A percentile compares a stretch with the other conserved stretches of the same genome.
Evolutionary conservation across 2,329 filamentous ascomycete genomes (phyloP).

Genomic region (Fulvia fulva): DNA sequence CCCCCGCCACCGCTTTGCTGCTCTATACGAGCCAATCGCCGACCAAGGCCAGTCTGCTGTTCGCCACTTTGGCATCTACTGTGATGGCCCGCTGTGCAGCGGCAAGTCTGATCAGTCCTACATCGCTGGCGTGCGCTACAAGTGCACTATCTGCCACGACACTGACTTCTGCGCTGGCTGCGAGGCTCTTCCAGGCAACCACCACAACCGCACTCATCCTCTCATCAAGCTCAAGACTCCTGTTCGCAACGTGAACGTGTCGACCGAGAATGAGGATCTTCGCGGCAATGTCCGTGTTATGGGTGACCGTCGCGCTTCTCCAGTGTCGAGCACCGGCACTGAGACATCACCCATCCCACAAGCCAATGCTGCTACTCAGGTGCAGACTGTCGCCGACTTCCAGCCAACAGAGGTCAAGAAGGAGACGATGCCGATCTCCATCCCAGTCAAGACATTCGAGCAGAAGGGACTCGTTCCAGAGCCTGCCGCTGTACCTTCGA

Average conservation of each 20-base stretch:
- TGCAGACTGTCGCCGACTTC: slow-evolving; percentile 71
- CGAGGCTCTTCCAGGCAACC: slow-evolving; percentile 79
- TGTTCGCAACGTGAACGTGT: slow-evolving; percentile 81
- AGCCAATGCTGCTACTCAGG: slow-evolving; percentile 54
- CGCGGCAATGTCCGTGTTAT: slow-evolving; percentile 65
- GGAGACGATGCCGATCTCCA: slow-evolving; percentile 21
- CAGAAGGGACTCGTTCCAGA: slow-evolving; percentile 19
- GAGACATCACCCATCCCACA: slow-evolving; percentile 15
- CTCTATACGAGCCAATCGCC: slow-evolving; percentile 71
- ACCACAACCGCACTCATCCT: slow-evolving; percentile 92
- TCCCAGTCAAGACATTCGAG: slow-evolving; percentile 23
- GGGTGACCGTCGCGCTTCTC: slow-evolving; percentile 56
- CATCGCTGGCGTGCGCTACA: slow-evolving; percentile 86
- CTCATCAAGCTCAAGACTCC: slow-evolving; percentile 96
- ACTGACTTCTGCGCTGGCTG: slow-evolving; percentile 93
- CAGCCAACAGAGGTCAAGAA: slow-evolving; percentile 50
- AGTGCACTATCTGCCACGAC: slow-evolving; percentile 94
- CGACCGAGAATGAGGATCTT: slow-evolving; percentile 73
- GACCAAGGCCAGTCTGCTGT: slow-evolving; percentile 42
- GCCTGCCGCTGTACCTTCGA: slow-evolving; percentile 20
- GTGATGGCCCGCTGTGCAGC: slow-evolving; percentile 85
- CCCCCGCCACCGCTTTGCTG: slow-evolving; percentile 80
- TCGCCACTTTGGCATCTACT: slow-evolving; percentile 82
- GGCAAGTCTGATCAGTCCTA: slow-evolving; percentile 51
- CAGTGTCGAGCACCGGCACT: slow-evolving; percentile 14